Evolutionary conservation across 306 rosid genomes (phyloP).

Genomic region (Ammopiptanthus mongolicus): DNA sequence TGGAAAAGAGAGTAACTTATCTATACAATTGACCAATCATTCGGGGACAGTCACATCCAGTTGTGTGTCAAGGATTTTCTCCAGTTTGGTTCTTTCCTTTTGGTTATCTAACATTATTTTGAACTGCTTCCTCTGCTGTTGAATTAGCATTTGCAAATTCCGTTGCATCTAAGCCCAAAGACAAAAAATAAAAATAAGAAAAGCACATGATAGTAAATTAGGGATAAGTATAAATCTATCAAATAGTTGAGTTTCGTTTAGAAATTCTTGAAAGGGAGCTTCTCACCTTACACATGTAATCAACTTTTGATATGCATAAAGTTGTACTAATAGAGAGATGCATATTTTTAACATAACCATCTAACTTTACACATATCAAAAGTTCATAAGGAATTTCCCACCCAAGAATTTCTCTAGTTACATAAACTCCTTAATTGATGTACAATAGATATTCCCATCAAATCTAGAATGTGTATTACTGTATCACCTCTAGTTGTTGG

Average conservation of each 20-base stretch:
- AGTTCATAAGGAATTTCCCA: too few species aligned
- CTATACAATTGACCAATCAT: constrained; percentile 6
- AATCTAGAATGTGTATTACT: not conserved
- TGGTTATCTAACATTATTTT: constrained; percentile 19
- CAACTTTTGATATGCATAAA: not conserved
- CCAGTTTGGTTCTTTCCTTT: constrained; percentile 12
- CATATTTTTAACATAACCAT: too few species aligned
- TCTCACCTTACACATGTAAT: not conserved
- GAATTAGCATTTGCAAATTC: constrained; percentile 28
- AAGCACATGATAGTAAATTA: not conserved
- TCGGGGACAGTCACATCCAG: not conserved
- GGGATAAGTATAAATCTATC: not conserved
- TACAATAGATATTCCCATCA: not conserved
- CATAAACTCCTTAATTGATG: not conserved
- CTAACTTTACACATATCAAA: too few species aligned
- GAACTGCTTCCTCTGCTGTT: constrained; percentile 31
- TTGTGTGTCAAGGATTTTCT: not conserved
- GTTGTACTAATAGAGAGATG: too few species aligned
- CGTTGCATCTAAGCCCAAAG: constrained; percentile 28
- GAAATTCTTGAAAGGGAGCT: not conserved
- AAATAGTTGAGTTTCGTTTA: not conserved
- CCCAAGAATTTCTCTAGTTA: not conserved
- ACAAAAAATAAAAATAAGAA: not conserved
- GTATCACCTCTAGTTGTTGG: constrained; percentile 38
- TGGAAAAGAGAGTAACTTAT: not conserved